Percentiles rank a stretch among this genome's conserved stretches.
Evolutionary conservation across 495 filamentous ascomycete genomes (phyloP).

Genomic region (Mytilinidion resinicola): DNA sequence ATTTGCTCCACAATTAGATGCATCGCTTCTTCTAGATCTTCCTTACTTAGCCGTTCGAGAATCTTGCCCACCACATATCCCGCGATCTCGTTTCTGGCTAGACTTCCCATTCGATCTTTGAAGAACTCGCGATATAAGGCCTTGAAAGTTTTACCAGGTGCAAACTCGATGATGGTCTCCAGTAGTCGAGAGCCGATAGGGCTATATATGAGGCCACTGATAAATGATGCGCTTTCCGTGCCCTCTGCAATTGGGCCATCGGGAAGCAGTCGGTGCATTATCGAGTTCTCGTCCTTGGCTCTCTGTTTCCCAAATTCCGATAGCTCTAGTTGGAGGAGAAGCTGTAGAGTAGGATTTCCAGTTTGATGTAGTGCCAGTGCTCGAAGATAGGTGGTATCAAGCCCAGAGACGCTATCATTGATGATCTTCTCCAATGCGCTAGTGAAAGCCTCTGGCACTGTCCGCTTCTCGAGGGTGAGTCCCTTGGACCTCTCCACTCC

Average conservation of each 20-base stretch:
- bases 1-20: slow-evolving; percentile 63
- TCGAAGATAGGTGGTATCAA: slow-evolving; percentile 68
- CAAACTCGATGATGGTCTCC: slow-evolving; percentile 71
- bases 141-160: slow-evolving; percentile 86
- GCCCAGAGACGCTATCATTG: slow-evolving; percentile 56
- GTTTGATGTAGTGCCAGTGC: slow-evolving; percentile 79
- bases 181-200: slow-evolving; percentile 81
- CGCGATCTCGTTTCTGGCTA: slow-evolving; percentile 83
- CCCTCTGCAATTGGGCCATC: slow-evolving; percentile 56
- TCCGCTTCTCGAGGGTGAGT: slow-evolving; percentile 35
- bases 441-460: slow-evolving; percentile 71
- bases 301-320: slow-evolving; percentile 58
- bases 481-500: slow-evolving; percentile 35
- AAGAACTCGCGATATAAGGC: slow-evolving; percentile 68
- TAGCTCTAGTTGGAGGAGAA: slow-evolving; percentile 79
- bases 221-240: slow-evolving; percentile 58
- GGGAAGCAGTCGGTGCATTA: slow-evolving; percentile 56
- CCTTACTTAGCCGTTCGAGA: slow-evolving; percentile 74
- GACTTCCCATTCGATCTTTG: slow-evolving; percentile 62
- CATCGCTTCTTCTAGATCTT: slow-evolving; percentile 67
- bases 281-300: slow-evolving; percentile 53
- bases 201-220: slow-evolving; percentile 82
- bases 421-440: slow-evolving; percentile 73
- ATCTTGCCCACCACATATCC: slow-evolving; percentile 74
- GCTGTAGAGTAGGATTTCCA: slow-evolving; percentile 82